Evolutionary conservation across 345 rosid species (phyloP).

Genomic region (Euphorbia tirucalli): DNA sequence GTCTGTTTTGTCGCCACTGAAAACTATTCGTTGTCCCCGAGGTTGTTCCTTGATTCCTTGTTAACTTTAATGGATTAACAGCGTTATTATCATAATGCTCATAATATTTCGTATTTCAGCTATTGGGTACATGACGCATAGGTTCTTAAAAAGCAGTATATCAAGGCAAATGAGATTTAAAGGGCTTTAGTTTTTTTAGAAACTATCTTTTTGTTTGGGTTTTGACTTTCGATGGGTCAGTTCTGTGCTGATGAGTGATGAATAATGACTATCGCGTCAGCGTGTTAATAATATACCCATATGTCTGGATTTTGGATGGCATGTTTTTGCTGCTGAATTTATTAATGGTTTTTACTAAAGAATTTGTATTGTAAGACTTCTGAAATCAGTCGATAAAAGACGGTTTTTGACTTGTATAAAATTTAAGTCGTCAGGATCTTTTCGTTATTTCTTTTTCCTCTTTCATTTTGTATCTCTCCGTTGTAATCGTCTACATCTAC

Average conservation of each 20-base stretch:
- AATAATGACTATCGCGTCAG: background rate
- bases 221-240: too few relatives aligned
- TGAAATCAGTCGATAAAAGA: background rate
- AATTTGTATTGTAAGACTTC: background rate
- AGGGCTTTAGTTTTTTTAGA: background rate
- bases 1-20: constrained; percentile 19
- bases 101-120: background rate
- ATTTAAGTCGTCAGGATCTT: background rate
- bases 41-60: constrained; percentile 23
- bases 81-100: too few relatives aligned
- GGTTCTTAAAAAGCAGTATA: background rate
- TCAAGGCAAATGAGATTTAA: background rate
- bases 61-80: background rate
- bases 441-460: background rate
- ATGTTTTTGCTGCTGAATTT: background rate
- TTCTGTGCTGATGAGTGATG: constrained; percentile 4
- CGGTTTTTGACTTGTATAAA: constrained; percentile 1
- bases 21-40: constrained; percentile 28
- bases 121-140: background rate
- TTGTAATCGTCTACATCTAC: background rate
- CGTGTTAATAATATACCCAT: background rate
- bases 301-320: constrained; percentile 11
- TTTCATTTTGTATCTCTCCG: background rate
- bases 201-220: too few relatives aligned
- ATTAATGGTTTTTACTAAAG: too few relatives aligned